These are phyloP conservation scores for Lumnitzera littorea DNA, from an alignment of 345 rosid genomes.

Conservation along the genomic window DNA sequence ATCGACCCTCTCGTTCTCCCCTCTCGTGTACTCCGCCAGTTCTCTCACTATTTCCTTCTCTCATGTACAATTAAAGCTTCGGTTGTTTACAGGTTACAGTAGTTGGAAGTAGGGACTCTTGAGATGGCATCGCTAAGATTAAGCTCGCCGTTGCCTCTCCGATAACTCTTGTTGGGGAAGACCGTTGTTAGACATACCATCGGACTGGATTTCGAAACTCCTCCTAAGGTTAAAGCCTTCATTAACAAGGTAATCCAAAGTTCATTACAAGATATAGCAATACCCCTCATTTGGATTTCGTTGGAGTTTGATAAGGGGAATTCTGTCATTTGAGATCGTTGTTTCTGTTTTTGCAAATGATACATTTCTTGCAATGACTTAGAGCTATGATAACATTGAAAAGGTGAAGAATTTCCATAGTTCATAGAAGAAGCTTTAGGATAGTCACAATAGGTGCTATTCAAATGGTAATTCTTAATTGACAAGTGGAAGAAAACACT, in stretches of 20 bases:
- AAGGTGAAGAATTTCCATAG: slow-evolving; percentile 8
- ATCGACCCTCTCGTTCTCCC: slow-evolving; percentile 10
- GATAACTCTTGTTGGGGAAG: slow-evolving; percentile 86
- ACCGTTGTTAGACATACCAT: slow-evolving; percentile 64
- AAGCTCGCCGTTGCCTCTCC: slow-evolving; percentile 79
- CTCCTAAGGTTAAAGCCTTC: slow-evolving; percentile 80
- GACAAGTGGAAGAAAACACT: too few relatives aligned
- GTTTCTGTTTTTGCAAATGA: slow-evolving; percentile 64
- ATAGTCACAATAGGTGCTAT: too few relatives aligned
- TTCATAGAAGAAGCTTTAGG: too few relatives aligned
- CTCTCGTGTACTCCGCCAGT: neutral
- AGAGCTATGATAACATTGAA: too few relatives aligned
- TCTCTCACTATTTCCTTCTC: slow-evolving; percentile 2
- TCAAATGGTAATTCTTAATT: too few relatives aligned
- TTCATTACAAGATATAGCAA: slow-evolving; percentile 90
- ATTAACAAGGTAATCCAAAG: slow-evolving; percentile 94
- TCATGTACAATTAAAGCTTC: slow-evolving; percentile 14
- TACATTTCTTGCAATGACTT: slow-evolving; percentile 77
- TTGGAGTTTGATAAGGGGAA: slow-evolving; percentile 92
- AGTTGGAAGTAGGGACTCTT: slow-evolving; percentile 27
- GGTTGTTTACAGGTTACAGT: slow-evolving; percentile 31
- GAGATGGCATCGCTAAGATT: slow-evolving; percentile 78
- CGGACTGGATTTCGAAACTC: slow-evolving; percentile 79
- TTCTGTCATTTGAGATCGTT: slow-evolving; percentile 93
- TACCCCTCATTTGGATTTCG: slow-evolving; percentile 90